Percentiles rank a stretch among this genome's conserved stretches.
phyloP scores from a whole-genome alignment of 2,329 filamentous ascomycete species.

The Hypoxylon rubiginosum region DNA sequence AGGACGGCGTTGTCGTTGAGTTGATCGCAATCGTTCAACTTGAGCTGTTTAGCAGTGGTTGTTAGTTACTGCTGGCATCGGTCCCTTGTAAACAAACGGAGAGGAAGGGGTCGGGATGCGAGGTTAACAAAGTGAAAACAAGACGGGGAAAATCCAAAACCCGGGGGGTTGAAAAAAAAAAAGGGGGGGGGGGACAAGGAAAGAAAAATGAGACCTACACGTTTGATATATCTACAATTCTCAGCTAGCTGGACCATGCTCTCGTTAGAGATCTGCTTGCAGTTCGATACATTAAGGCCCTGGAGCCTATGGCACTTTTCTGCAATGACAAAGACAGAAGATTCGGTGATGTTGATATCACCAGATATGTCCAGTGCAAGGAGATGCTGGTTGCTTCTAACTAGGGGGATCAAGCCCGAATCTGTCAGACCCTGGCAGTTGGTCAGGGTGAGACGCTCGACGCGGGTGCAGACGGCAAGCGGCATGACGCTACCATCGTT shows the following conservation, averaged over 20 bases:
- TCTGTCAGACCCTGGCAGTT: constrained; percentile 90
- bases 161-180: not conserved
- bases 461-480: constrained; percentile 85
- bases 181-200: too few species aligned
- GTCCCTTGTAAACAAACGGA: constrained; percentile 7
- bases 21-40: constrained; percentile 92
- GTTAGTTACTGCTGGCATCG: not conserved
- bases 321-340: constrained; percentile 71
- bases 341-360: constrained; percentile 69
- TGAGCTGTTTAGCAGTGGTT: constrained; percentile 69
- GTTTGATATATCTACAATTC: constrained; percentile 87
- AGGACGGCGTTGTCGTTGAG: constrained; percentile 85
- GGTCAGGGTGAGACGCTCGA: constrained; percentile 93
- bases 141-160: not conserved
- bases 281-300: constrained; percentile 92
- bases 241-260: constrained; percentile 85
- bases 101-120: constrained; percentile 24
- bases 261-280: constrained; percentile 85
- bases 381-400: constrained; percentile 83
- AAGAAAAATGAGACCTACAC: constrained; percentile 75
- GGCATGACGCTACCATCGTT: constrained; percentile 91
- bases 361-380: constrained; percentile 92
- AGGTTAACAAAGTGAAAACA: not conserved
- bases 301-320: constrained; percentile 87
- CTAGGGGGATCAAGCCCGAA: constrained; percentile 81